phyloP scores from a whole-genome alignment of 2,329 filamentous ascomycete species.

The Ilyonectria sp. region DNA sequence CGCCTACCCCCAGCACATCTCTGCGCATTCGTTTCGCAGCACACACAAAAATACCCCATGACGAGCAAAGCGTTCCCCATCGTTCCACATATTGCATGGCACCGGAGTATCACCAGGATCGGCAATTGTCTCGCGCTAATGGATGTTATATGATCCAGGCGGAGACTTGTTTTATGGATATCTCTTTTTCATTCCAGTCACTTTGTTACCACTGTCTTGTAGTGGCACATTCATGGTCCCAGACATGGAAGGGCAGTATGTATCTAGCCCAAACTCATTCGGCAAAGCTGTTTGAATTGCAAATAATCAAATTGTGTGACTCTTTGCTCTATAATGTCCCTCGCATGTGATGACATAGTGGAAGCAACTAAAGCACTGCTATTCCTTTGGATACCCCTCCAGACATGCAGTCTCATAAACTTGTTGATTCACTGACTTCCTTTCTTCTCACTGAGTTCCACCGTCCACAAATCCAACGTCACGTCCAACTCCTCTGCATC shows the following conservation, averaged over 20 bases:
- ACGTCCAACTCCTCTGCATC: constrained; percentile 28
- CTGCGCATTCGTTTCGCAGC: constrained; percentile 27
- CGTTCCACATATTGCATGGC: constrained; percentile 35
- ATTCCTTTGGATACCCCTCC: background rate
- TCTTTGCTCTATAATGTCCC: background rate
- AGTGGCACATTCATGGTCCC: constrained; percentile 20
- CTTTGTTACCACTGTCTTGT: background rate
- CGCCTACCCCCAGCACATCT: constrained; percentile 19
- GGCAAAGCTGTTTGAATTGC: background rate
- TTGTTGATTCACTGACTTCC: background rate
- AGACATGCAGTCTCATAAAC: background rate
- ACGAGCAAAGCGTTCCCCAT: constrained; percentile 37
- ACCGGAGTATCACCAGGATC: constrained; percentile 32
- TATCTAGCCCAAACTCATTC: constrained; percentile 6
- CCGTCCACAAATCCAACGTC: background rate
- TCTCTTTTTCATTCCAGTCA: constrained; percentile 7
- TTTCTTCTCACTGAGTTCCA: background rate
- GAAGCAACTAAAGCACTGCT: background rate
- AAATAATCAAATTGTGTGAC: background rate
- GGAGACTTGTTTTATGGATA: constrained; percentile 9
- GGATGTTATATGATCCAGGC: constrained; percentile 13
- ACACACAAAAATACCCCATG: constrained; percentile 40
- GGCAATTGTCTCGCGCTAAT: constrained; percentile 16
- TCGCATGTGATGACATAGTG: background rate
- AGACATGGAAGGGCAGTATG: constrained; percentile 24